Conservation (phyloP, 345 rosid genomes). For the Acer yangbiense region DNA sequence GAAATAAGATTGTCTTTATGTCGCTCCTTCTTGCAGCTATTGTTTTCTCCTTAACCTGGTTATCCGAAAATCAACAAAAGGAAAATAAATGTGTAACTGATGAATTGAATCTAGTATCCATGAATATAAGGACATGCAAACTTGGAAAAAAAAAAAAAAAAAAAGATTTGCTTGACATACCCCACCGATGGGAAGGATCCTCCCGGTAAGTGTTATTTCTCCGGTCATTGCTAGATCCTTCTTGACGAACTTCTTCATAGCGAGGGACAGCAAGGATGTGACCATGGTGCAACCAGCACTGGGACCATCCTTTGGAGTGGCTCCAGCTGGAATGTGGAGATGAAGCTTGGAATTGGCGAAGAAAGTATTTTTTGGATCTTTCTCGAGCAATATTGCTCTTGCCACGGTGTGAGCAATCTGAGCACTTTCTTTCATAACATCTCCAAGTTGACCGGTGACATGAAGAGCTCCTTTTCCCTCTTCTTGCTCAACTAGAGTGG, state of each 20-base stretch:
- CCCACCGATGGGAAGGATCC: constrained; percentile 98
- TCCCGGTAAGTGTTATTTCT: constrained; percentile 88
- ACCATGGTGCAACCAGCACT: constrained; percentile 99
- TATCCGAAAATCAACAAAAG: neutral
- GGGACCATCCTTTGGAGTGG: constrained; percentile 97
- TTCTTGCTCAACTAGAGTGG: constrained; percentile 78
- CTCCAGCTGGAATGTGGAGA: constrained; percentile 99
- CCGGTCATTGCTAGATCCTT: constrained; percentile 98
- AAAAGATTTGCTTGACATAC: constrained; percentile 45
- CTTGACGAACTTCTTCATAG: constrained; percentile 67
- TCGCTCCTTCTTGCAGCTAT: constrained; percentile 91
- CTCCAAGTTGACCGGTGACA: constrained; percentile 93
- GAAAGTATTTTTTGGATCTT: constrained; percentile 69
- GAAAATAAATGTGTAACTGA: neutral
- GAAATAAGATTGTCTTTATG: constrained; percentile 84
- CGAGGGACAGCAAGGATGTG: constrained; percentile 93
- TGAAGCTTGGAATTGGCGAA: constrained; percentile 87
- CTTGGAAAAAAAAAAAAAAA: neutral
- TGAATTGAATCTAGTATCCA: neutral
- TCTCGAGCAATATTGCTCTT: constrained; percentile 69
- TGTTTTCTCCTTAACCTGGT: constrained; percentile 95
- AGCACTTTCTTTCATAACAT: constrained; percentile 98
- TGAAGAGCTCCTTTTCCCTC: constrained; percentile 90
- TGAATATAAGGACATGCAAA: neutral
- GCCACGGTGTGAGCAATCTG: constrained; percentile 92